Base-by-base conservation (phyloP, 75 land plant species). In the Ceratopteris richardii region DNA sequence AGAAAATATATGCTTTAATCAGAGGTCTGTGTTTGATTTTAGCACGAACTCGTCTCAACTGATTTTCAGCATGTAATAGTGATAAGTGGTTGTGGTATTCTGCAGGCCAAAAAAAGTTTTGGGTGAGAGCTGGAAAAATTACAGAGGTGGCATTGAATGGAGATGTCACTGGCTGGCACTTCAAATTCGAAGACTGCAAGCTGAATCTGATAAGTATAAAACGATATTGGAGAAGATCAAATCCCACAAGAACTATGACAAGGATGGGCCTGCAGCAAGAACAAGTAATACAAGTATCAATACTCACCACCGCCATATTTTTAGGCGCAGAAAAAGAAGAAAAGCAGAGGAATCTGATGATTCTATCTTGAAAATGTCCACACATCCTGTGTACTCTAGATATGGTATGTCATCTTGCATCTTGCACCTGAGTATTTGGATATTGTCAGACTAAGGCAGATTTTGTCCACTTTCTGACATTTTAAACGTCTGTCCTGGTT, bases 91-190 rank as follows among this genome's bases (percentile, higher is more conserved):
- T 33, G 3, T 33, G 37, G 37, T 33, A 9, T 12, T 58, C 56
- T 62, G 14, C 60, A 72, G 77, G 51, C 48, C 50, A 39, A 76
- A 65, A 64, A 76, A 58, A 57, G 77, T 69, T 40, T 31, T 76
- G 46, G 54, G 61, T 47, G 29, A 37, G 31, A 77, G 72, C 17
- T 76, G 78, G 78, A 76, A 72, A 60, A 37, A 22, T 2, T 66
- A 43, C 48, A 71, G 77, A 43, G 47, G 64, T 9, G 70, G 77
- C 21, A 72, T 76, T 39, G 76, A 76, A 61, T 76, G 78, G 78
- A 57, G 77, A 40, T 76, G 76, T 36, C 75, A 51, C 25, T 76
- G 78, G 78, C 47, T 76, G 28, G 56, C 60, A 28, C 47, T 76
- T 31, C 75, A 69, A 26, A 29, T 62, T 43, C 50, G 52, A 44